A percentile compares a stretch with the other conserved stretches of the same genome.
phyloP scores from a whole-genome alignment of 176 grass and related monocot genomes.

The Hordeum marinum region DNA sequence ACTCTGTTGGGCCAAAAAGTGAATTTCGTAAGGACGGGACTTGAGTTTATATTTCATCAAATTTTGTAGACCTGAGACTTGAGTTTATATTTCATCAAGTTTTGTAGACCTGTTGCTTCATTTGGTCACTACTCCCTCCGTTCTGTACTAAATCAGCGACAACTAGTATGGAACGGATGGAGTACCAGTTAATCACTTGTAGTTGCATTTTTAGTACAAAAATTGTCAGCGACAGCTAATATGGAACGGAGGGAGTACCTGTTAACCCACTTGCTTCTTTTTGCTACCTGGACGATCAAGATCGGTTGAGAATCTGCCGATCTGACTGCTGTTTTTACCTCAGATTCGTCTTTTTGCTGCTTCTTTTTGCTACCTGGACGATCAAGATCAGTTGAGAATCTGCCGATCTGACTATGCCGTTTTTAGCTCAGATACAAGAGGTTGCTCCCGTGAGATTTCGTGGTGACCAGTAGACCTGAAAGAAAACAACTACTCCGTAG shows the following conservation, averaged over 20 bases:
- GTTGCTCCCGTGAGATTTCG: neutral
- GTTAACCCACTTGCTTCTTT: too few species aligned
- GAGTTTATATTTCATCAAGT: neutral
- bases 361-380: neutral
- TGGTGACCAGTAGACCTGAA: neutral
- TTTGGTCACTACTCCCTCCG: neutral
- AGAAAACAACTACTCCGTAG: neutral
- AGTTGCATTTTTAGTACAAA: too few species aligned
- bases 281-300: too few species aligned
- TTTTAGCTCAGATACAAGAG: neutral
- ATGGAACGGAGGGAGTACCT: too few species aligned
- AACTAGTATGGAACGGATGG: too few species aligned
- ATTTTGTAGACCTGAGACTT: neutral
- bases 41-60: neutral
- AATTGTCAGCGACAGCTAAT: too few species aligned
- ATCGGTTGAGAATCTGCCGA: too few species aligned
- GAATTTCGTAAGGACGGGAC: neutral
- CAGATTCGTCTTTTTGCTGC: too few species aligned
- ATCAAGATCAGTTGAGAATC: neutral
- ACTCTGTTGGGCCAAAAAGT: neutral
- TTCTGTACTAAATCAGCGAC: too few species aligned
- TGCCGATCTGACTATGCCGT: neutral
- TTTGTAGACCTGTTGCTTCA: neutral
- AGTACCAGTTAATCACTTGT: too few species aligned
- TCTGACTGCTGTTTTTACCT: too few species aligned